These are phyloP conservation scores for Pseudopithomyces chartarum DNA, from an alignment of 2,329 filamentous ascomycete species.

Conservation along the genomic window DNA sequence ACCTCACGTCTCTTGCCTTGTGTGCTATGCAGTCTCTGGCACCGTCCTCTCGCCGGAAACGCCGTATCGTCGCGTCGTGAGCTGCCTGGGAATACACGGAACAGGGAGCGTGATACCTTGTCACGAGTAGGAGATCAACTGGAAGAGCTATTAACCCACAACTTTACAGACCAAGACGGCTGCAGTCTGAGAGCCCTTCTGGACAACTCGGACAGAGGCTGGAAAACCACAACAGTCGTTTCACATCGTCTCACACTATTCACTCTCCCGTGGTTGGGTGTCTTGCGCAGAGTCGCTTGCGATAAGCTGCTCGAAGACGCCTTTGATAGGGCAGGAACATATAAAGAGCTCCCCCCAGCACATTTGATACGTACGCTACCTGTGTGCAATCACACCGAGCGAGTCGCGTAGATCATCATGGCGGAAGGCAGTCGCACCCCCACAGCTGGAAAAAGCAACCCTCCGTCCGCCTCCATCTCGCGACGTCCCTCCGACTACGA, in stretches of 20 bases:
- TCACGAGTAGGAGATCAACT: too few species aligned
- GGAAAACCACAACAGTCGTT: neutral
- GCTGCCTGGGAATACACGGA: neutral
- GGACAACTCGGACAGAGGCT: too few species aligned
- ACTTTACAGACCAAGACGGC: too few species aligned
- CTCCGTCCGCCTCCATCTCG: slow-evolving; percentile 25
- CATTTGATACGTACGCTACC: neutral
- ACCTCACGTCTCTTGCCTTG: slow-evolving; percentile 2
- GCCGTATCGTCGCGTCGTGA: slow-evolving; percentile 13
- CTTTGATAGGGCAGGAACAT: slow-evolving; percentile 8
- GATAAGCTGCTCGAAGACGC: neutral
- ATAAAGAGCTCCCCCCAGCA: neutral
- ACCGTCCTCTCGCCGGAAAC: slow-evolving; percentile 13
- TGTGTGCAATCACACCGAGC: neutral
- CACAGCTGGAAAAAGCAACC: slow-evolving; percentile 27
- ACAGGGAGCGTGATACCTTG: too few species aligned
- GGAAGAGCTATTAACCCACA: too few species aligned
- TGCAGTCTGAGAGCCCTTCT: too few species aligned
- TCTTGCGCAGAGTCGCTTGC: neutral
- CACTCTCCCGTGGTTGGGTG: neutral
- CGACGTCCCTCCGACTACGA: slow-evolving; percentile 34
- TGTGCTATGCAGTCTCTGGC: slow-evolving; percentile 19
- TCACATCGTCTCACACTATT: neutral
- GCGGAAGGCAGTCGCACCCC: slow-evolving; percentile 35
- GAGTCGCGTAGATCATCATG: slow-evolving; percentile 27